Evolutionary conservation across 257 asterid genomes (phyloP).

Genomic region (Anisodus acutangulus): DNA sequence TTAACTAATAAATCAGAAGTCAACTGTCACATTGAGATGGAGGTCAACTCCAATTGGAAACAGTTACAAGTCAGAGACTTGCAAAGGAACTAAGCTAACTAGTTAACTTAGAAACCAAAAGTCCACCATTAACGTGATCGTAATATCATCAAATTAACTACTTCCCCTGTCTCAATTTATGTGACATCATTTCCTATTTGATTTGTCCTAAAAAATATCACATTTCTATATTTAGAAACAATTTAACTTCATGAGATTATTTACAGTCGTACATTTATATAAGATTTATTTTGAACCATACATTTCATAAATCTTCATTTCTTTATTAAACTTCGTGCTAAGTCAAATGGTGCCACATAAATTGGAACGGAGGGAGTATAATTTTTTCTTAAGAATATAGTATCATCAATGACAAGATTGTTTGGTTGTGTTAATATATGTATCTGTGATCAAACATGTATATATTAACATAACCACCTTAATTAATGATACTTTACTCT

Average conservation of each 20-base stretch:
- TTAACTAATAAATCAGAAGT: neutral
- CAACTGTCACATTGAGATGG: neutral
- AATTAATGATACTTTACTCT: neutral
- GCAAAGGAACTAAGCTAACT: neutral
- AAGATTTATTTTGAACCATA: no score
- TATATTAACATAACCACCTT: no score
- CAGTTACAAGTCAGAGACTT: conserved; percentile 10
- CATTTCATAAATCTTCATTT: no score
- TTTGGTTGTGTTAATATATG: neutral
- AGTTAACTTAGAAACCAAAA: conserved; percentile 9
- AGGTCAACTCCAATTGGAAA: neutral
- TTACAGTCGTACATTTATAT: no score
- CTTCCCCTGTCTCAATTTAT: no score
- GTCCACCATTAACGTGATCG: neutral
- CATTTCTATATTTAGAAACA: no score
- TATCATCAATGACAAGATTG: neutral
- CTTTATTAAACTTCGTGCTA: no score
- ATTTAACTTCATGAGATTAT: no score
- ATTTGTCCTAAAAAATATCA: no score
- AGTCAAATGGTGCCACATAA: no score
- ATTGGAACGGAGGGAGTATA: no score
- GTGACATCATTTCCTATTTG: no score
- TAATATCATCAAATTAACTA: neutral
- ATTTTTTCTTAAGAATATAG: neutral
- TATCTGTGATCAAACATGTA: neutral